phyloP scores from a whole-genome alignment of 1,139 yeast species.

The Pichia sp. region DNA sequence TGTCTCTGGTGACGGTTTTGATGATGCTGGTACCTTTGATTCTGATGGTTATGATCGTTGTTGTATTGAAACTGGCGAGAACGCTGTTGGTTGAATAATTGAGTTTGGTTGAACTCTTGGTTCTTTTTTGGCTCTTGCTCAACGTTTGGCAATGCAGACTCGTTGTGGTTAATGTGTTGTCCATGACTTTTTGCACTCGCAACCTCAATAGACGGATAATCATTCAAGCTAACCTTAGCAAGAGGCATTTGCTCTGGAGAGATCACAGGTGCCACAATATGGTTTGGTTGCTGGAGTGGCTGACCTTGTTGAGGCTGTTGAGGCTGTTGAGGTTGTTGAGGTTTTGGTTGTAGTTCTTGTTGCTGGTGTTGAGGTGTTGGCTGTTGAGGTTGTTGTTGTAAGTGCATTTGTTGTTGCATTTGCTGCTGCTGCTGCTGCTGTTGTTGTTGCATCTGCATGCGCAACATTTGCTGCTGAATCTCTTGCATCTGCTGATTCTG shows the following conservation, averaged over 20 bases:
- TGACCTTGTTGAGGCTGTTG: constrained; percentile 7
- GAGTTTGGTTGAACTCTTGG: constrained; percentile 10
- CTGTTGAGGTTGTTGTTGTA: neutral
- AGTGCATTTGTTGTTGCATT: too few species aligned
- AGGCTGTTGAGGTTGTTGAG: constrained; percentile 1
- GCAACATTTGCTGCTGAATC: constrained; percentile 17
- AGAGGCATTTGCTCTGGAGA: constrained; percentile 4
- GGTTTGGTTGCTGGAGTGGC: neutral
- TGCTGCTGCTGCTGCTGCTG: constrained; percentile 22
- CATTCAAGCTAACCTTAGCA: constrained; percentile 12
- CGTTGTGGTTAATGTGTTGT: constrained; percentile 18
- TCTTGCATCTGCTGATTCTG: constrained; percentile 19
- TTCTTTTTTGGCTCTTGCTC: neutral
- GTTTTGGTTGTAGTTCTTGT: too few species aligned
- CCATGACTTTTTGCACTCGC: constrained; percentile 16
- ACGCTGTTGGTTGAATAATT: constrained; percentile 10
- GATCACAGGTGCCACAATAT: neutral
- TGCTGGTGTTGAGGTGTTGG: neutral
- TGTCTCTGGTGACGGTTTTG: constrained; percentile 23
- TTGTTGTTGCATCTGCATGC: constrained; percentile 28
- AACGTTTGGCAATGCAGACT: neutral
- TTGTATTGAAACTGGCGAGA: constrained; percentile 15
- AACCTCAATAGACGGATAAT: constrained; percentile 19
- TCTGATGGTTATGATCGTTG: constrained; percentile 15
- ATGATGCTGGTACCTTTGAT: constrained; percentile 16